Base-by-base conservation (phyloP, 208 protist genomes). In the Leishmania arabica region DNA sequence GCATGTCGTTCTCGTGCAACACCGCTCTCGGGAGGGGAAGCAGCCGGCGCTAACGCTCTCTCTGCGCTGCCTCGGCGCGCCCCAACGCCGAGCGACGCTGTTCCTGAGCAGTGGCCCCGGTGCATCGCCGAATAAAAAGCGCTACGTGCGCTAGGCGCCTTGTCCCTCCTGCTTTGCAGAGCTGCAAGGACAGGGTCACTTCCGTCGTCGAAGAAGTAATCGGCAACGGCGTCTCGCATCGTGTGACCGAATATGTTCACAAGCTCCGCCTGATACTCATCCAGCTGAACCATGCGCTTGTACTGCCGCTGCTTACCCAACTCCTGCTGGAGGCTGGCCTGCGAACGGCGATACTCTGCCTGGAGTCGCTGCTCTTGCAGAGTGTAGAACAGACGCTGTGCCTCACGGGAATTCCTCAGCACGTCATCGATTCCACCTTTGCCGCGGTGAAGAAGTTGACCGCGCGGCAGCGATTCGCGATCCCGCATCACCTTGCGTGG, bases 241-340 rank as follows among this genome's bases (percentile, higher is more conserved):
- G 77, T 84, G 15, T 86, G 88, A 2, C 89, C 91, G 54, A 84
- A 93, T 37, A 91, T 74, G 60, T 91, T 84, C 49, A 91, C 89
- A 17, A 95, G 83, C 51, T 95, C 91, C 54, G 89, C 86, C 70
- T 95, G 86, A 73, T 92, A 92, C 40, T 86, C 84, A 0, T 81
- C 77, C 27, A 91, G 77, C 19, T 76, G 47, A 24, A 81, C 82
- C 79, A 86, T 84, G 19, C 85, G 81, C n/a, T 88, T 88, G 62
- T 86, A 84, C 42, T 85, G 54, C 17, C 81, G 76, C 82, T 95
- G 91, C 49, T 80, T 60, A 58, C 93, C 91, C n/a, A 95, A 78
- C 47, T 88, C 89, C 3, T 45, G 70, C 27, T 76, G 82, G 34
- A 90, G 79, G 9, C 72, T 42, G 2, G 17, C 72, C 66, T 95